These are phyloP conservation scores for Chrysanthemum lavandulifolium DNA, from an alignment of 129 eudicot species.

Conservation along the genomic window DNA sequence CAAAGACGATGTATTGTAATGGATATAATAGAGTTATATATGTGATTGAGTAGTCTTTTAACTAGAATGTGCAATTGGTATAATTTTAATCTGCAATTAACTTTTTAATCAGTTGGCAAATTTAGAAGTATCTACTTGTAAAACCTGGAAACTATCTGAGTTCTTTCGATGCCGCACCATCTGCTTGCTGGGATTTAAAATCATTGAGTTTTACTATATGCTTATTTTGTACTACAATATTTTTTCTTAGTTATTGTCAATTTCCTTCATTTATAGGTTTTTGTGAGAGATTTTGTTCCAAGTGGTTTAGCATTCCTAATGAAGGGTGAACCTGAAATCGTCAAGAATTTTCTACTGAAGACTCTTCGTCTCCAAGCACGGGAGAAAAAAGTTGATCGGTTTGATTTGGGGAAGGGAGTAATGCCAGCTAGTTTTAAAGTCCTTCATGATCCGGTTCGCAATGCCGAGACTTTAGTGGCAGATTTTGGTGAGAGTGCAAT, in stretches of 20 bases:
- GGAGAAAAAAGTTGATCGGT: conserved; percentile 92
- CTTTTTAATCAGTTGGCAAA: neutral
- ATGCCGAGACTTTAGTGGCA: conserved; percentile 79
- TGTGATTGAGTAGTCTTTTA: neutral
- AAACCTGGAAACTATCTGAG: neutral
- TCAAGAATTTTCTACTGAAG: conserved; percentile 75
- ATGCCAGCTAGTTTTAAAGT: conserved; percentile 99
- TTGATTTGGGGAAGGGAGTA: conserved; percentile 92
- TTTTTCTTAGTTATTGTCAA: neutral
- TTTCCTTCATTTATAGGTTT: conserved; percentile 44
- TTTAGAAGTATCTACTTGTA: neutral
- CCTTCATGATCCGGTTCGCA: conserved; percentile 76
- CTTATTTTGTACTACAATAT: neutral
- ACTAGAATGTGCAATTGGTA: no score
- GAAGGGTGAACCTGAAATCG: conserved; percentile 96
- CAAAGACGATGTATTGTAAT: neutral
- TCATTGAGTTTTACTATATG: neutral
- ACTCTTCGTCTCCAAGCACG: conserved; percentile 95
- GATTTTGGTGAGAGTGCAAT: conserved; percentile 98
- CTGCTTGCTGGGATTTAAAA: neutral
- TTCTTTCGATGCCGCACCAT: neutral
- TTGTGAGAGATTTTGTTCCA: conserved; percentile 84
- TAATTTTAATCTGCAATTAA: neutral
- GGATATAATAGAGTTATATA: neutral
- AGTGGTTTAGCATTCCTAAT: conserved; percentile 95